Evolutionary conservation across 2,329 filamentous ascomycete genomes (phyloP).

Genomic region (Aspergillus tamarii): DNA sequence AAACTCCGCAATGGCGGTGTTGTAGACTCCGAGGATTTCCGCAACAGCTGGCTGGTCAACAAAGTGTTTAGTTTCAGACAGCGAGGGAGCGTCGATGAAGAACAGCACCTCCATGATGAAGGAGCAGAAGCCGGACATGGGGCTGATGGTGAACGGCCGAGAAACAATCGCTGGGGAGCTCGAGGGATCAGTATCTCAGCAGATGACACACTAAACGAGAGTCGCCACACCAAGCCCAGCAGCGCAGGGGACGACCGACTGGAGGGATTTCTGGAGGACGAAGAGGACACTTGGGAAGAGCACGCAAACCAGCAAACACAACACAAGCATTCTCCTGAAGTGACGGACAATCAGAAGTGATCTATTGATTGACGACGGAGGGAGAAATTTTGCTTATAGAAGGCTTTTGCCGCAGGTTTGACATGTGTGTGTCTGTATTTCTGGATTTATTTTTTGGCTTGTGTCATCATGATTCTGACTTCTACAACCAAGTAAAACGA

Average conservation of each 20-base stretch:
- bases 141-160: slow-evolving; percentile 27
- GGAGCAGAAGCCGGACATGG: slow-evolving; percentile 30
- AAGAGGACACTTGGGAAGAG: slow-evolving; percentile 18
- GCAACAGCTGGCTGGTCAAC: slow-evolving; percentile 80
- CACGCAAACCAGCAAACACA: slow-evolving; percentile 6
- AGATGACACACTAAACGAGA: slow-evolving; percentile 52
- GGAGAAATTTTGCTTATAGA: not conserved
- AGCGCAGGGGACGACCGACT: slow-evolving; percentile 15
- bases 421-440: slow-evolving; percentile 1
- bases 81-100: slow-evolving; percentile 39
- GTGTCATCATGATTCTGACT: not conserved
- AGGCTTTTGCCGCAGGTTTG: not conserved
- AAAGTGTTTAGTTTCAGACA: slow-evolving; percentile 67
- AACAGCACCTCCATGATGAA: slow-evolving; percentile 39
- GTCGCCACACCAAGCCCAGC: slow-evolving; percentile 17
- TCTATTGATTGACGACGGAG: not conserved
- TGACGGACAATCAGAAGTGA: slow-evolving; percentile 8
- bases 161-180: slow-evolving; percentile 57
- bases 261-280: slow-evolving; percentile 28
- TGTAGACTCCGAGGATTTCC: slow-evolving; percentile 86
- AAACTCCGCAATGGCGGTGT: slow-evolving; percentile 88
- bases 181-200: slow-evolving; percentile 63
- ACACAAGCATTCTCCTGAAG: slow-evolving; percentile 12
- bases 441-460: not conserved
- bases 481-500: not conserved